A percentile compares a stretch with the other conserved stretches of the same genome.
Conservation (phyloP, 2,329 filamentous ascomycete species). For the Pseudocercospora fijiensis region DNA sequence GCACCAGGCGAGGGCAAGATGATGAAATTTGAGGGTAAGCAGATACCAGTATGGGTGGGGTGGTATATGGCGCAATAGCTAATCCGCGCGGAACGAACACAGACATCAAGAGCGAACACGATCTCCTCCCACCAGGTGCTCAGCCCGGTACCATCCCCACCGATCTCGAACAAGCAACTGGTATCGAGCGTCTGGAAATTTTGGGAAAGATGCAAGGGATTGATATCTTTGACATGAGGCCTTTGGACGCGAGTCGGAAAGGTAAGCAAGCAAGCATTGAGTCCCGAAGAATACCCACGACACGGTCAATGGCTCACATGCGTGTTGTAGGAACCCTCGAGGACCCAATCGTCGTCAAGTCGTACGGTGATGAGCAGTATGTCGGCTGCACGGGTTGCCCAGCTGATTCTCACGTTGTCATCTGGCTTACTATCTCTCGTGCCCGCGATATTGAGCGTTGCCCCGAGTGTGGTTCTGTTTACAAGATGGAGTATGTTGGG, state of each 20-base stretch:
- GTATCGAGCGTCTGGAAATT: constrained; percentile 97
- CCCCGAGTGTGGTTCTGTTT: constrained; percentile 91
- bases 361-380: constrained; percentile 94
- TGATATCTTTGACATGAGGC: constrained; percentile 97
- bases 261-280: constrained; percentile 57
- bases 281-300: not conserved
- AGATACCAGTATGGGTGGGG: not conserved
- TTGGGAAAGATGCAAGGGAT: constrained; percentile 99
- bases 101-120: constrained; percentile 82
- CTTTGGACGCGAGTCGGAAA: constrained; percentile 83
- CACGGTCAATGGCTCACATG: constrained; percentile 3
- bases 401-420: constrained; percentile 84
- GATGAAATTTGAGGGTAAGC: constrained; percentile 49
- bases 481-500: constrained; percentile 97
- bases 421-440: constrained; percentile 86
- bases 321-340: constrained; percentile 70
- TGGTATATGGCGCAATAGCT: constrained; percentile 13
- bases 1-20: constrained; percentile 40
- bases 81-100: constrained; percentile 25
- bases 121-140: constrained; percentile 83
- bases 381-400: constrained; percentile 93
- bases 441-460: constrained; percentile 92
- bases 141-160: constrained; percentile 80
- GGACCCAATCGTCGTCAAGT: constrained; percentile 85
- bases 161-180: constrained; percentile 92